Percentiles rank a stretch among this genome's conserved stretches.
Conservation (phyloP, 1,284 basidiomycete genomes). For the Puccinia polysora region DNA sequence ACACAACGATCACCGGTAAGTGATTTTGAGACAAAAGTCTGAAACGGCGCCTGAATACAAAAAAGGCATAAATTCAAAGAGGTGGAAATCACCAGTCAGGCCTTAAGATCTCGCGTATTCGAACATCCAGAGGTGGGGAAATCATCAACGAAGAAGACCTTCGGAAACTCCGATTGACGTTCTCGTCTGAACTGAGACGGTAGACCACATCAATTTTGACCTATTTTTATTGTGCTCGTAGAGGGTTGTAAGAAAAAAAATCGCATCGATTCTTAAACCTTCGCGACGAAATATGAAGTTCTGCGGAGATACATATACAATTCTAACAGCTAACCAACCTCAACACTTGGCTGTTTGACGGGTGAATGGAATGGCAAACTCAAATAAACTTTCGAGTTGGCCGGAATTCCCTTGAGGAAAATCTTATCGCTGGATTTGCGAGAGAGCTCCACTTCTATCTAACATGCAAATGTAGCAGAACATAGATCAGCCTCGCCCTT, state of each 20-base stretch:
- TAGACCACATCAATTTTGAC: slow-evolving; percentile 13
- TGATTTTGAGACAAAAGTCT: neutral
- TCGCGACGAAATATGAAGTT: neutral
- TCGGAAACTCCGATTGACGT: slow-evolving; percentile 15
- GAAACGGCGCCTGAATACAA: neutral
- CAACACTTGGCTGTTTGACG: neutral
- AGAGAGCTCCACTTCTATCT: neutral
- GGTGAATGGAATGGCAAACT: slow-evolving; percentile 1
- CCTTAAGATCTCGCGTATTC: slow-evolving; percentile 38
- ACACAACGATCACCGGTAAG: neutral
- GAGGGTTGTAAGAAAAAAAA: neutral
- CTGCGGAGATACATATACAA: neutral
- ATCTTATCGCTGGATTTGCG: neutral
- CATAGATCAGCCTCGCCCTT: neutral
- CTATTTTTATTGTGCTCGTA: neutral
- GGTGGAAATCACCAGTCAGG: neutral
- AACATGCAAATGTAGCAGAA: neutral
- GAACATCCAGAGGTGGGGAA: slow-evolving; percentile 20
- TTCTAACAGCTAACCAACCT: too few species aligned
- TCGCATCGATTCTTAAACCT: neutral
- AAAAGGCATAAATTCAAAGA: neutral
- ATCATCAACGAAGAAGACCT: neutral
- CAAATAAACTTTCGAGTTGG: slow-evolving; percentile 6
- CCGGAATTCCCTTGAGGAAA: slow-evolving; percentile 6
- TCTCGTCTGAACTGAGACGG: slow-evolving; percentile 9